These are phyloP conservation scores for Conticribra weissflogii DNA, from an alignment of 108 stramenopile species.

Conservation along the genomic window DNA sequence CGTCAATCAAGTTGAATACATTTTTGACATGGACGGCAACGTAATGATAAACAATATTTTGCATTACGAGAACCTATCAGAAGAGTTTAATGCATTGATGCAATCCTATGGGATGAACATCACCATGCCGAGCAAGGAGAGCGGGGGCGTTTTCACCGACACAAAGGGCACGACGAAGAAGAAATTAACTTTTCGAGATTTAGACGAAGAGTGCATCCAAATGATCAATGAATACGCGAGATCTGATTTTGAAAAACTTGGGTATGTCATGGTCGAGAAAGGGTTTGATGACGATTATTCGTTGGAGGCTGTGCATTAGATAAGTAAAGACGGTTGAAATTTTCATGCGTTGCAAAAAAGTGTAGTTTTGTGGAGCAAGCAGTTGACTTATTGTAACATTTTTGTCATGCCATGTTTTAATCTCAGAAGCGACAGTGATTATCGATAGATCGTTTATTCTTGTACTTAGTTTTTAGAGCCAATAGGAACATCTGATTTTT, in stretches of 20 bases:
- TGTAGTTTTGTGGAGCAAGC: no score
- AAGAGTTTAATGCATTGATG: constrained; percentile 56
- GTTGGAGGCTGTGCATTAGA: no score
- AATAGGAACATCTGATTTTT: no score
- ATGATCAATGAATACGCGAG: constrained; percentile 15
- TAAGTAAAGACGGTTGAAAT: no score
- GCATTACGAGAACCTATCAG: constrained; percentile 31
- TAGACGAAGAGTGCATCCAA: constrained; percentile 5
- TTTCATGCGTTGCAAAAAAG: no score
- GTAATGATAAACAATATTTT: constrained; percentile 29
- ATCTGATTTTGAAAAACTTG: constrained; percentile 26
- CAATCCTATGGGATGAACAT: constrained; percentile 18
- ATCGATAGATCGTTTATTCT: no score
- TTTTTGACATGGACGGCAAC: constrained; percentile 15
- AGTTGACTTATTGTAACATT: no score
- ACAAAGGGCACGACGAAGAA: background rate
- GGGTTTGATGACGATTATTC: constrained; percentile 15
- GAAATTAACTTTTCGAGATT: constrained; percentile 14
- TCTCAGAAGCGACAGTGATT: no score
- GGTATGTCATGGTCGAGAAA: constrained; percentile 26
- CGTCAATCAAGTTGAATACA: constrained; percentile 23
- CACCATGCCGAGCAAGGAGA: constrained; percentile 8
- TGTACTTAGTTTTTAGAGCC: no score
- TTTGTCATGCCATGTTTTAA: no score
- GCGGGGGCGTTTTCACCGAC: constrained; percentile 4